Evolutionary conservation across 2,329 filamentous ascomycete species (phyloP), one percentile per base, ranked within the genome.

Genomic region (Penicillium italicum): DNA sequence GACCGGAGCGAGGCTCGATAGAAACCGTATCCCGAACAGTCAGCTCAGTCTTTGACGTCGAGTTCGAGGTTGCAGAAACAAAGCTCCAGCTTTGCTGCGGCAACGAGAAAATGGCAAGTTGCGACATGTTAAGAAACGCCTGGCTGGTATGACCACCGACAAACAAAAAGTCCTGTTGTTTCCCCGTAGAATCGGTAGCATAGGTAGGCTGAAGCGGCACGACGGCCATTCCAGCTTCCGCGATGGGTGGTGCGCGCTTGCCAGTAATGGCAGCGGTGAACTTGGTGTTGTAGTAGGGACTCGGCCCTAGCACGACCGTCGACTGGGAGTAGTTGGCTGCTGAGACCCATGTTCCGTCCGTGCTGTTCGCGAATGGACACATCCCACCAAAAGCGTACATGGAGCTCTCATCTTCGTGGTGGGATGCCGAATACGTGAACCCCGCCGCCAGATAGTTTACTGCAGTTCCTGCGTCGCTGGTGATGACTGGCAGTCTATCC

Each of bases 61-160:
- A 56, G 2, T 79, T 76, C 4, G 77, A 73, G 14, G 81, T 76
- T n/a, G 92, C 84, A 1, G 81, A 79, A 26, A 95, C 77, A 70
- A 93, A 97, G 28, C 85, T 87, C 93, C 93, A 97, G 50, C 83
- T 87, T 67, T 91, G 86, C 66, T 95, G 88, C 0, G 93, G 93
- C 7, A 97, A 78, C 51, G 86, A 92, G 80, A 92, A 96, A 1
- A 97, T 77, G 0, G 91, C 93, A 1, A 93, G 84, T 41, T 91
- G 90, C 54, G 90, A 95, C 88, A 96, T 97, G 71, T 97, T 96
- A 75, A 97, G 87, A 69, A 96, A 97, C 0, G 91, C 92, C 16
- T 79, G 74, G 63, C 85, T 80, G 0, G 91, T 96, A 69, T 97
- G 91, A 0, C 93, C 93, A 38, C 92, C 93, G 16, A 97, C 77